A percentile compares a stretch with the other conserved stretches of the same genome.
Evolutionary conservation across 352 stramenopile species (phyloP).

Genomic region (Pythium vanterpoolii): DNA sequence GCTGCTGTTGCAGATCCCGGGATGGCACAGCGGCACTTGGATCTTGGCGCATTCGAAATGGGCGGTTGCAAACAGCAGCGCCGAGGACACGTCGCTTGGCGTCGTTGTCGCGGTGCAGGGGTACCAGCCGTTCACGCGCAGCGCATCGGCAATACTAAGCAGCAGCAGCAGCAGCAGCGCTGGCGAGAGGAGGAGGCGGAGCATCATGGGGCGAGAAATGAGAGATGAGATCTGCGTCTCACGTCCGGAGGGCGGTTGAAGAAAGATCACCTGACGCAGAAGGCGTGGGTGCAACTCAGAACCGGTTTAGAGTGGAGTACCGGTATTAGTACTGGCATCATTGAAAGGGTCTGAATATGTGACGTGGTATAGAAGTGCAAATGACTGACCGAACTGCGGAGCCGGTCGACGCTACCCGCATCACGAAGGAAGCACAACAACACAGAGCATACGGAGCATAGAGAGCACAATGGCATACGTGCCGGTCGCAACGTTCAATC

Average conservation of each 20-base stretch:
- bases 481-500: conserved; percentile 18
- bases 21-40: conserved; percentile 35
- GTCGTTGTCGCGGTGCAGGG: conserved; percentile 21
- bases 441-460: too few species aligned
- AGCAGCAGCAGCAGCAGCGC: neutral
- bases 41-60: conserved; percentile 44
- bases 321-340: too few species aligned
- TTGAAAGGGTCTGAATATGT: too few species aligned
- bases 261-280: neutral
- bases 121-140: conserved; percentile 47
- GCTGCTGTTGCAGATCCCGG: conserved; percentile 31
- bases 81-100: neutral
- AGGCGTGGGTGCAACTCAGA: neutral
- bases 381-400: too few species aligned
- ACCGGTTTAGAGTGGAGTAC: too few species aligned
- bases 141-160: neutral
- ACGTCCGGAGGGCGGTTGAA: neutral
- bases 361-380: too few species aligned
- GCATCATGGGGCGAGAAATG: too few species aligned
- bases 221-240: too few species aligned
- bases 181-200: neutral
- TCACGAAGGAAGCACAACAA: too few species aligned
- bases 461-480: conserved; percentile 15
- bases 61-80: conserved; percentile 6
- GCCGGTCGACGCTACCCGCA: too few species aligned